These are phyloP conservation scores for Fomitopsis pinicola DNA, from an alignment of 1,284 basidiomycete species.

Conservation along the genomic window DNA sequence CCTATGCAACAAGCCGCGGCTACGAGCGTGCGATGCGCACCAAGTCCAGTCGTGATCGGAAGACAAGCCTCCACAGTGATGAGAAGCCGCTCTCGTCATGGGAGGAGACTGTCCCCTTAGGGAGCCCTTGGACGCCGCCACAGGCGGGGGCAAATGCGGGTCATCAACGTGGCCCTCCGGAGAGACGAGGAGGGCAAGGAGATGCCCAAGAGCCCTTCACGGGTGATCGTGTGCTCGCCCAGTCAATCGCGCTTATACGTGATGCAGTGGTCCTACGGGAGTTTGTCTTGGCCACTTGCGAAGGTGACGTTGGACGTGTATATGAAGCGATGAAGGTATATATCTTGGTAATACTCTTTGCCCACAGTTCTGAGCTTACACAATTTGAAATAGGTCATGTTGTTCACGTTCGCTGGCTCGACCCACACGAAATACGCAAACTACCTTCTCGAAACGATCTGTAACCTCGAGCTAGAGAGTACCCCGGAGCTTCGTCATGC, in stretches of 20 bases:
- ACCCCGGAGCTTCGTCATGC: no score
- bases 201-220: no score
- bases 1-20: neutral
- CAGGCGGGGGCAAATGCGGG: no score
- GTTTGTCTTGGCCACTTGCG: neutral
- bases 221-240: neutral
- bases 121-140: neutral
- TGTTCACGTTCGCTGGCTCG: conserved; percentile 1
- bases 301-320: conserved; percentile 3
- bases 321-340: conserved; percentile 6
- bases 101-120: neutral
- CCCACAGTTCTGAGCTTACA: no score
- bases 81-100: neutral
- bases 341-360: no score
- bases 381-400: no score
- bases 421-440: neutral
- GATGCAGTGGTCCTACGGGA: neutral
- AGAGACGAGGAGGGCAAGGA: no score
- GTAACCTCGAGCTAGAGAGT: no score
- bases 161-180: no score
- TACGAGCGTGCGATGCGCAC: neutral
- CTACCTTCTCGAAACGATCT: neutral
- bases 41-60: neutral
- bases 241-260: conserved; percentile 1
- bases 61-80: no score